Conservation (phyloP, 2,329 filamentous ascomycete species). For the Neurospora sp. region DNA sequence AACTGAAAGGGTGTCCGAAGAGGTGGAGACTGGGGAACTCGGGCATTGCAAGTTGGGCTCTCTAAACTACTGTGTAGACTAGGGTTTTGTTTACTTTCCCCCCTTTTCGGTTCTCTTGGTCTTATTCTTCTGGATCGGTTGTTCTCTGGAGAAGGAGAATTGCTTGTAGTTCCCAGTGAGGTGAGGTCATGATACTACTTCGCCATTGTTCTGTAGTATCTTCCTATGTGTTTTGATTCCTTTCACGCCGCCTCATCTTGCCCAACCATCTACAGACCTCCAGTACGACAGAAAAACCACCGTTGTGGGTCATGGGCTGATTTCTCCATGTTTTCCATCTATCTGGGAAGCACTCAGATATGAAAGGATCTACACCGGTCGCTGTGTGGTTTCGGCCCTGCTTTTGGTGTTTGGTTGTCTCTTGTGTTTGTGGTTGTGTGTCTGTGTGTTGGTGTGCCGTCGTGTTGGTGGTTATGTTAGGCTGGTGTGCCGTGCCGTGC, state of each 20-base stretch:
- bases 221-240: neutral
- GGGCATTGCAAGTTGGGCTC: neutral
- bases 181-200: neutral
- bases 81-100: neutral
- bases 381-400: neutral
- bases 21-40: neutral
- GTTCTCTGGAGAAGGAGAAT: neutral
- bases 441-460: neutral
- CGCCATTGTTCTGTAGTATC: neutral
- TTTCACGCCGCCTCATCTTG: neutral
- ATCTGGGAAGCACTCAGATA: neutral
- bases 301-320: neutral
- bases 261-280: neutral
- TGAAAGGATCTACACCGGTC: neutral
- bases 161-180: neutral
- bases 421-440: neutral
- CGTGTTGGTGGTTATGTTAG: neutral
- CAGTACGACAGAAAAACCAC: neutral
- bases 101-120: neutral
- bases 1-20: neutral
- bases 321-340: neutral
- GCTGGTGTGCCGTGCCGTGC: conserved; percentile 1
- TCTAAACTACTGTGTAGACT: neutral
- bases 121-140: neutral
- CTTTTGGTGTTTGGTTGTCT: neutral